Evolutionary conservation across 441 rosid genomes (phyloP), one percentile per base, ranked within the genome.

Genomic region (Bocquillonia castaneifolia): DNA sequence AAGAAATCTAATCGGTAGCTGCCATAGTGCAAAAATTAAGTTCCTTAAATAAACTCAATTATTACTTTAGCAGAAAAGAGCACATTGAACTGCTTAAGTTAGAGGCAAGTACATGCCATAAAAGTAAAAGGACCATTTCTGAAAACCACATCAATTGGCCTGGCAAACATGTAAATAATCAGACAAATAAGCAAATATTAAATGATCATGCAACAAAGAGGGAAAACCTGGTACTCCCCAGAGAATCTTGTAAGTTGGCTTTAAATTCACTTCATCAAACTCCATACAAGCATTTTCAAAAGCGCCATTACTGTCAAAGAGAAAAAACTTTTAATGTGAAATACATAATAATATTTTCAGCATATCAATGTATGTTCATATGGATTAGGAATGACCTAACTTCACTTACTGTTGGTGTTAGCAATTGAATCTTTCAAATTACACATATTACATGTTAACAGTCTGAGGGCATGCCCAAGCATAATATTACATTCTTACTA

Each of bases 241-340:
- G 17, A 77, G 72, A 62, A 74, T 67, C 58, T 82, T 89, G 83
- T 86, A 91, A 69, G 97, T 91, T 59, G 99, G 97, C 79, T 81
- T 87, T 67, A 91, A 78, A 68, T 91, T 91, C 68, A 80, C 87
- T 72, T 91, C 96, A 80, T 91, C 97, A 64, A 91, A 94, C 87
- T 91, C 99, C 99, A 94, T 84, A 76, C 93, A 94, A 72, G 99
- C 97, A 81, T 94, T 91, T 79, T 94, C 99, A 45, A 94, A 91
- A 61, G 76, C 77, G 58, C 81, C 78, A 67, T 91, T 83, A 70
- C 99, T 94, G 84, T 69, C 72, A 78, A 70, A 22, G 37, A 74
- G 60, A 53, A n/a, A 32, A 69, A 74, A 56, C 52, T 26, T 69
- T 57, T 55, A 42, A 68, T 40, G 52, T 67, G 52, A 45, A 57